Conservation (phyloP, 257 asterid genomes). For the Craterostigma plantagineum region DNA sequence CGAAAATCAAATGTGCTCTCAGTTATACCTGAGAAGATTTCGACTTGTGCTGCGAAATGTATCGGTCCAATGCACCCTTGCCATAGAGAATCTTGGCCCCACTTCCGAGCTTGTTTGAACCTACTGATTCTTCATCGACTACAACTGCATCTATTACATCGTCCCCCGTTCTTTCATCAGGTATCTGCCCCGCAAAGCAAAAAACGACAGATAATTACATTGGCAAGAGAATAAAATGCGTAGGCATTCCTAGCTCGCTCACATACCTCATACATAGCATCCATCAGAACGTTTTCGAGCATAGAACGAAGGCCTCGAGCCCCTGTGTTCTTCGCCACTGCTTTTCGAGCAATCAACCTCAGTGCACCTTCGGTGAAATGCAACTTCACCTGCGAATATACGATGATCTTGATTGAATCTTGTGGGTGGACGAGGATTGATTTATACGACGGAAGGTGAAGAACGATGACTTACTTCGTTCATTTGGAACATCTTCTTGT, state of each 20-base stretch:
- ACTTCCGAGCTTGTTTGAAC: constrained; percentile 26
- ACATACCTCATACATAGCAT: constrained; percentile 94
- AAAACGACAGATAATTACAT: constrained; percentile 6
- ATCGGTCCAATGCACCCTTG: constrained; percentile 48
- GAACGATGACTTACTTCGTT: constrained; percentile 44
- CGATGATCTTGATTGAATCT: too few relatives aligned
- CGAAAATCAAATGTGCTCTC: neutral
- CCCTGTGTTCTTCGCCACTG: constrained; percentile 82
- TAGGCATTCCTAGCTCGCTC: too few relatives aligned
- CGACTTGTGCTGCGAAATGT: constrained; percentile 31
- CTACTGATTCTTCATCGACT: constrained; percentile 64
- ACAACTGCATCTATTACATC: constrained; percentile 74
- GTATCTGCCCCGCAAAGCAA: constrained; percentile 59
- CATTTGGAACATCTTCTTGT: constrained; percentile 91
- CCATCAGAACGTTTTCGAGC: constrained; percentile 85
- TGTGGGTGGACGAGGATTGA: too few relatives aligned
- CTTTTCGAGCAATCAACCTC: constrained; percentile 72
- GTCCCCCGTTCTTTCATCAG: constrained; percentile 81
- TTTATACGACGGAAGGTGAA: neutral
- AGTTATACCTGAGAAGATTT: constrained; percentile 59
- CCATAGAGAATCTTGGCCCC: constrained; percentile 89
- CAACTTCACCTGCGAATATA: constrained; percentile 53
- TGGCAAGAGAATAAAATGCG: too few relatives aligned
- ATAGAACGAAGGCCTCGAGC: constrained; percentile 90
- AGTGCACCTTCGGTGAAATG: constrained; percentile 84